Evolutionary conservation across 2,329 filamentous ascomycete genomes (phyloP), one percentile per base, ranked within the genome.

Genomic region (Tolypocladium sp.): DNA sequence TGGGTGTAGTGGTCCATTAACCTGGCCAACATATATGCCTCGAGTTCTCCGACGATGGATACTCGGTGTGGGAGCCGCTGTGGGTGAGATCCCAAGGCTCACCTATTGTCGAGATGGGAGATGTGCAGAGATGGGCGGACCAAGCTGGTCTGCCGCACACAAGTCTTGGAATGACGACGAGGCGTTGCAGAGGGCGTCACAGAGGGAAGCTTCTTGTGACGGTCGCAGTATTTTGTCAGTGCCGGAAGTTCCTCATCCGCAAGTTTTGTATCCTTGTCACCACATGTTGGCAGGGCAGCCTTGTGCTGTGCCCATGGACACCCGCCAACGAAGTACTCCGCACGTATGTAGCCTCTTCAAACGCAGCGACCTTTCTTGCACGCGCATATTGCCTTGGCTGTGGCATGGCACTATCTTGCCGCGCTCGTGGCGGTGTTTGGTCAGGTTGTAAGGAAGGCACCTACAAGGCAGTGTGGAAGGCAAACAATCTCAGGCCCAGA

Each of bases 1-100:
- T 89, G 84, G 83, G 78, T 81, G 80, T 78, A 74, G 82, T 78
- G 87, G 86, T 91, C 88, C 87, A 89, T 87, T 79, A 80, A 80
- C 77, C 74, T 73, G 83, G 86, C 79, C 80, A 73, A 89, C 82
- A 90, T 79, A 4, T 33, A n/a, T 9, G 9, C 10, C 13, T 37
- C 17, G 15, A 15, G 25, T 52, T 37, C 22, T 6, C 25, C 49
- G 35, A 56, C 51, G 64, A 25, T n/a, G 4, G 6, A 25, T 27
- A 27, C 13, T 27, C 9, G 10, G 42, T 27, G 17, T 51, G 4
- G 46, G 25, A 20, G 27, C 9, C 27, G 7, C 4, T 9, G 27
- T 12, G 25, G 3, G 15, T 30, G 17, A 51, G 7, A 30, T 33
- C 27, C 25, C 17, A 15, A 20, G 25, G 15, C 27, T 52, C 20